Base-by-base conservation (phyloP, 2,329 filamentous ascomycete species). In the Teratosphaeria epicoccoides region DNA sequence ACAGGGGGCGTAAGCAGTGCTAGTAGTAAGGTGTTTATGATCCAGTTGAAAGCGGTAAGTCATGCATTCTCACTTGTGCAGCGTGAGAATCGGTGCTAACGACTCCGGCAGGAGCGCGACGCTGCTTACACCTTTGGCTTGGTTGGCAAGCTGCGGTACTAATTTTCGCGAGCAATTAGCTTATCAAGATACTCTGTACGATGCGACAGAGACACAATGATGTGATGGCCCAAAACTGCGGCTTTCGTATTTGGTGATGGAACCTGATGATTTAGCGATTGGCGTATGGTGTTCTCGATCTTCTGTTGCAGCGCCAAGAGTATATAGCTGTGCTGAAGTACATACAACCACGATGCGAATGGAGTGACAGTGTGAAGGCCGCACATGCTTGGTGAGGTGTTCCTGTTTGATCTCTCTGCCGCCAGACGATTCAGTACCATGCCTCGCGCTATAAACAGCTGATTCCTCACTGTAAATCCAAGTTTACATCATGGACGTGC, bases 21-120 rank as follows among this genome's bases (percentile, higher is more conserved):
- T 24, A 74, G 72, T 55, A 78, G 76, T 43, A 77, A 72, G 55
- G 75, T 83, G 10, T 85, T 81, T 63, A 85, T 85, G 82, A 73
- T 85, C 54, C 65, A 69, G 63, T 67, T 69, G 66, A 69, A 68
- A 57, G 66, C 64, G 54, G 66, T 68, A 56, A 66, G 65, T 63
- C 22, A 4, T 23, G 2, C 24, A 22, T 14, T 10, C 17, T 26
- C 9, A 11, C 14, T 29, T 22, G 46, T 7, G 45, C 6, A 46
- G 3, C 6, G 23, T 25, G 14, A 4, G 22, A 26, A 17, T 25
- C 20, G 37, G 52, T 59, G 49, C 59, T 52, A 24, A 29, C 12
- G 46, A 17, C 6, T 52, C n/a, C 23, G 33, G 45, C 57, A 72
- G 70, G 73, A 76, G 63, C 66, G 73, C 28, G 73, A 76, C 51